A percentile compares a stretch with the other conserved stretches of the same genome.
Evolutionary conservation across 352 stramenopile species (phyloP).

Genomic region (Globisporangium viniferum): DNA sequence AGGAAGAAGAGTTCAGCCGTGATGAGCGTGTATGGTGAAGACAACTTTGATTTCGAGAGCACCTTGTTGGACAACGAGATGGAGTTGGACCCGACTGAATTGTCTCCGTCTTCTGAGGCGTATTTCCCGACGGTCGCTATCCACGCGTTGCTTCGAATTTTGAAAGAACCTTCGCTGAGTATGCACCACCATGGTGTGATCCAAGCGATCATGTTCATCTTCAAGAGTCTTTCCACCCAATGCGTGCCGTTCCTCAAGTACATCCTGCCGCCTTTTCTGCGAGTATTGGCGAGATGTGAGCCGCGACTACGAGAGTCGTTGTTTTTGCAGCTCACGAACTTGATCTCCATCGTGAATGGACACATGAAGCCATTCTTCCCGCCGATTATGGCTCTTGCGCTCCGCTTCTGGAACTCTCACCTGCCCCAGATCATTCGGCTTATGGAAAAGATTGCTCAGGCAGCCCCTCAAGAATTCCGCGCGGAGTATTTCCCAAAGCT

Average conservation of each 20-base stretch:
- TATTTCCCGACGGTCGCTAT: constrained; percentile 98
- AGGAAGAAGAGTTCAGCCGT: constrained; percentile 21
- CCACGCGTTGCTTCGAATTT: constrained; percentile 94
- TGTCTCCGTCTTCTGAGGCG: constrained; percentile 82
- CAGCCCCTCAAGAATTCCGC: constrained; percentile 74
- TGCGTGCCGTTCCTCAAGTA: constrained; percentile 96
- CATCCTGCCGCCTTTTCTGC: constrained; percentile 97
- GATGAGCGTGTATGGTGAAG: constrained; percentile 25
- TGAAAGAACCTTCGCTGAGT: constrained; percentile 94
- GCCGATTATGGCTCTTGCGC: constrained; percentile 94
- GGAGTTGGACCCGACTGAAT: constrained; percentile 59
- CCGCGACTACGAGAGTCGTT: constrained; percentile 93
- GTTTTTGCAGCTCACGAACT: constrained; percentile 94
- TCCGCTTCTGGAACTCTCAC: constrained; percentile 96
- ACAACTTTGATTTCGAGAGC: constrained; percentile 69
- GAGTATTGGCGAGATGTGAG: constrained; percentile 90
- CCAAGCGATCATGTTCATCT: constrained; percentile 99
- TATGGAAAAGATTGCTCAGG: constrained; percentile 88
- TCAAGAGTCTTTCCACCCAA: constrained; percentile 94
- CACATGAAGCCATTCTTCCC: constrained; percentile 97
- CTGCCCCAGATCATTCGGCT: constrained; percentile 95
- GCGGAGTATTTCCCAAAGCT: constrained; percentile 86
- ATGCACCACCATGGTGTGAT: constrained; percentile 96
- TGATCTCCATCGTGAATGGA: constrained; percentile 95
- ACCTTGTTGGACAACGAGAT: constrained; percentile 57